Base-by-base conservation (phyloP, 805 yeast species). In the Jamesozyma hellenica region DNA sequence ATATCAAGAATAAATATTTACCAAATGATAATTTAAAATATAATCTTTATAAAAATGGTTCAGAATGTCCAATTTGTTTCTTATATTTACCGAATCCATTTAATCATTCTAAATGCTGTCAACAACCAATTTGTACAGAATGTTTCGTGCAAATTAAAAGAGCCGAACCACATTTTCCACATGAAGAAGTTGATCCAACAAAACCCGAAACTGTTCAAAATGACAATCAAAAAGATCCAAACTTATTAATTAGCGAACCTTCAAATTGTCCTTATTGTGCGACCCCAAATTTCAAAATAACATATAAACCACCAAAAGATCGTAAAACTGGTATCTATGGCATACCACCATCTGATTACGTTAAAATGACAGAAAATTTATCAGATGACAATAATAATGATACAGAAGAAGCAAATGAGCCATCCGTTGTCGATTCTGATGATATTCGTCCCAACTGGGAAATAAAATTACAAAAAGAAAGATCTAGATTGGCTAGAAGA, bases 71-170 rank as follows among this genome's bases (percentile, higher is more conserved):
- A 0, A 40, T 40, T 32, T 40, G 42, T 32, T 40, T 40, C 21
- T 36, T 40, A 11, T 35, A 35, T 28, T 28, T 40, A 15, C 42
- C 97, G 1, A 69, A 73, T 21, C 74, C 76, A 50, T 61, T 88
- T 45, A 92, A 92, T 63, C 60, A 72, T 39, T 80, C 95, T 8
- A 70, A 94, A 34, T 90, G 98, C 60, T 90, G 98, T 59, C 73
- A 74, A 36, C 97, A 90, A 58, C 88, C 94, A 1, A 87, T 90
- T 16, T 92, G 98, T 63, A 74, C 95, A 2, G 97, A 90, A 62
- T 90, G 98, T 57, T 92, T 90, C 71, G 96, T 90, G 10, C 96
- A 90, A 60, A 87, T 90, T 57, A 86, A 84, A 59, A 72, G 98
- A 38, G 35, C 42, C 5, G 42, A 35, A 11, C 39, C 42, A 8